Evolutionary conservation across 2,329 filamentous ascomycete genomes (phyloP).

Genomic region (Diplodia sapinea): DNA sequence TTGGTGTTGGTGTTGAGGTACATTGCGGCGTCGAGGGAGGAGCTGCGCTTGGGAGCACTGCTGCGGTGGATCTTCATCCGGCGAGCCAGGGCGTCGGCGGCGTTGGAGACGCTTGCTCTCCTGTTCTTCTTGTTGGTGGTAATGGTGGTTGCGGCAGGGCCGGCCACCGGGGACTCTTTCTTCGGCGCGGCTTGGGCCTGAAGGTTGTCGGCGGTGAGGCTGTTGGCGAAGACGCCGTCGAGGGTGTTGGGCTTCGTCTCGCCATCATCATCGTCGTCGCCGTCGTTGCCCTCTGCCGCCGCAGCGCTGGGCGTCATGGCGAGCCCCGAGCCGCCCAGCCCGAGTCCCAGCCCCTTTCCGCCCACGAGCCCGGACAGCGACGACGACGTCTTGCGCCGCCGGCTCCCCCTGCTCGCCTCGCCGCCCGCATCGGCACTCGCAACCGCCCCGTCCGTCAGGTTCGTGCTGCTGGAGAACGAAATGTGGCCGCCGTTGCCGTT

Average conservation of each 20-base stretch:
- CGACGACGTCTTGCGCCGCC: slow-evolving; percentile 11
- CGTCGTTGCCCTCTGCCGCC: not conserved
- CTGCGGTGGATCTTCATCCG: slow-evolving; percentile 6
- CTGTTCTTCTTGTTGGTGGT: not conserved
- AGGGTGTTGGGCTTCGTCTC: not conserved
- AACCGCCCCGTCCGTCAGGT: not conserved
- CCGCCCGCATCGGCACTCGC: not conserved
- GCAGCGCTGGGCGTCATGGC: not conserved
- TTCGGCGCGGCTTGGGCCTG: not conserved
- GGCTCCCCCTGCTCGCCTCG: not conserved
- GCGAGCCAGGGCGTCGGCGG: not conserved
- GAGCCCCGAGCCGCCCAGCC: not conserved
- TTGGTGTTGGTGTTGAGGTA: not conserved
- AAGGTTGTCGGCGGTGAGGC: not conserved
- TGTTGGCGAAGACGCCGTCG: slow-evolving; percentile 12
- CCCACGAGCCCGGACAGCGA: not conserved
- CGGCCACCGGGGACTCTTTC: no score
- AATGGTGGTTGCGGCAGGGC: not conserved
- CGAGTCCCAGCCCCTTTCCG: not conserved
- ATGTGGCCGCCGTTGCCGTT: not conserved
- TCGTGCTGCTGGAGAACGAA: not conserved
- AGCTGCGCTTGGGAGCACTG: not conserved
- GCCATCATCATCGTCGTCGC: not conserved
- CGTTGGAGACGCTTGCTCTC: not conserved
- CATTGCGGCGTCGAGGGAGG: not conserved